Evolutionary conservation across 192 early-diverging fungal species (phyloP).

Genomic region (Chytriomyces confervae): DNA sequence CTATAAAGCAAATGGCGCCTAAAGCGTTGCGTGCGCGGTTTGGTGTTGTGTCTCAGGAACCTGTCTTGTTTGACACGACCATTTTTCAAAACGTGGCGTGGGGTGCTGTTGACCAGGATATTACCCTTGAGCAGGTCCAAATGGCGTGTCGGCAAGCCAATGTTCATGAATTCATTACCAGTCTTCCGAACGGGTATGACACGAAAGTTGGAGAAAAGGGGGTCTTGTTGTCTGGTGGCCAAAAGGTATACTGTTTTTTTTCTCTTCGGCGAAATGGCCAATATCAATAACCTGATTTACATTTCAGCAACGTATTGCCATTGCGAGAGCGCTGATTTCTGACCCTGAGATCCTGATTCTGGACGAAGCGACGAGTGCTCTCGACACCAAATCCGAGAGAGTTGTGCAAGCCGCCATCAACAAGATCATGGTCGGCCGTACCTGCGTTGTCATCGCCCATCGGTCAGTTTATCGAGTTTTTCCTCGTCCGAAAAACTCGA

Average conservation of each 20-base stretch:
- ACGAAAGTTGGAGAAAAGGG: conserved; percentile 81
- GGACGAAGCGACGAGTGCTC: conserved; percentile 28
- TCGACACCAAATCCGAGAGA: background rate
- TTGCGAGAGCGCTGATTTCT: conserved; percentile 67
- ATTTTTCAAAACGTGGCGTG: conserved; percentile 49
- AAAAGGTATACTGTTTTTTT: conserved; percentile 33
- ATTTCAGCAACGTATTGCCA: conserved; percentile 42
- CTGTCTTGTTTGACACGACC: conserved; percentile 46
- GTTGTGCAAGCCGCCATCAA: background rate
- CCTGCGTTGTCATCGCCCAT: background rate
- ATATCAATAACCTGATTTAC: too few species aligned
- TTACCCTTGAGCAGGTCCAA: conserved; percentile 22
- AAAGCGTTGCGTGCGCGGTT: conserved; percentile 81
- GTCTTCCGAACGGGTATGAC: conserved; percentile 77
- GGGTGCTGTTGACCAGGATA: conserved; percentile 63
- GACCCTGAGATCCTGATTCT: conserved; percentile 47
- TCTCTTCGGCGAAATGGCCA: too few species aligned
- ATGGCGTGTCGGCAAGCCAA: conserved; percentile 56
- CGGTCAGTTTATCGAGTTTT: too few species aligned
- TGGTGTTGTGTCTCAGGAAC: conserved; percentile 87
- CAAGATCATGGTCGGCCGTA: background rate
- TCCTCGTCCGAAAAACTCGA: too few species aligned
- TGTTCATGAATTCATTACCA: conserved; percentile 82
- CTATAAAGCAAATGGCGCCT: conserved; percentile 77
- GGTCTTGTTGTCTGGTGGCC: conserved; percentile 76